Evolutionary conservation across 1,139 yeast genomes (phyloP).

Genomic region (Scheffersomyces titani): DNA sequence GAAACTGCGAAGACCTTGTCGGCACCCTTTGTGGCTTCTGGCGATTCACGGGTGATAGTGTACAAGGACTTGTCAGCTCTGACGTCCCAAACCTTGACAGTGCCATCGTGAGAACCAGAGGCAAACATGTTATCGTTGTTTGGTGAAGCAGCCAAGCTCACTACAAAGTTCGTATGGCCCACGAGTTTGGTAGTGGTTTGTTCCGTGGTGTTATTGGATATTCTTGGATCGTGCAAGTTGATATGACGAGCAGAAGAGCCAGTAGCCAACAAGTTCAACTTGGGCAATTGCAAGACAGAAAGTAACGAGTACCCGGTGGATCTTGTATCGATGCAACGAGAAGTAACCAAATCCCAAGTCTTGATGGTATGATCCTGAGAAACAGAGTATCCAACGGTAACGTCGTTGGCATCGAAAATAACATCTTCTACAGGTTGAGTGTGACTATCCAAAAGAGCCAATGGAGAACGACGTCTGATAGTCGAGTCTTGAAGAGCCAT

Average conservation of each 20-base stretch:
- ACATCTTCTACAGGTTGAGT: slow-evolving; percentile 85
- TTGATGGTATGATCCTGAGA: slow-evolving; percentile 94
- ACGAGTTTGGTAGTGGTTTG: slow-evolving; percentile 62
- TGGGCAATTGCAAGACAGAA: slow-evolving; percentile 69
- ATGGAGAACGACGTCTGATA: slow-evolving; percentile 78
- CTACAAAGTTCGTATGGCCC: slow-evolving; percentile 94
- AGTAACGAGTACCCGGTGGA: slow-evolving; percentile 86
- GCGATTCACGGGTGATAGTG: slow-evolving; percentile 73
- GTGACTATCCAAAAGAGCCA: slow-evolving; percentile 78
- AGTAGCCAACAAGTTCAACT: slow-evolving; percentile 70
- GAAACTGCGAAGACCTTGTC: slow-evolving; percentile 82
- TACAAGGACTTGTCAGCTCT: slow-evolving; percentile 85
- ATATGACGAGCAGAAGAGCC: slow-evolving; percentile 98
- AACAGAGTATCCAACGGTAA: slow-evolving; percentile 86
- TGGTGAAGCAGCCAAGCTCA: slow-evolving; percentile 71
- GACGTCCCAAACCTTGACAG: slow-evolving; percentile 93
- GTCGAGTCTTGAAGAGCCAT: slow-evolving; percentile 77
- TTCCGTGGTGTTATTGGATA: slow-evolving; percentile 35
- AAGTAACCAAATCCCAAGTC: slow-evolving; percentile 93
- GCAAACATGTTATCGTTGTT: slow-evolving; percentile 77
- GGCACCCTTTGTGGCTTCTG: slow-evolving; percentile 35
- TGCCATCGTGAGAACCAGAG: slow-evolving; percentile 93
- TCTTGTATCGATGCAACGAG: slow-evolving; percentile 81
- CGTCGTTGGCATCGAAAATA: slow-evolving; percentile 68
- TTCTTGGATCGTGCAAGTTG: slow-evolving; percentile 87